Conservation (phyloP, 495 filamentous ascomycete species). For the Annulohypoxylon stygium region DNA sequence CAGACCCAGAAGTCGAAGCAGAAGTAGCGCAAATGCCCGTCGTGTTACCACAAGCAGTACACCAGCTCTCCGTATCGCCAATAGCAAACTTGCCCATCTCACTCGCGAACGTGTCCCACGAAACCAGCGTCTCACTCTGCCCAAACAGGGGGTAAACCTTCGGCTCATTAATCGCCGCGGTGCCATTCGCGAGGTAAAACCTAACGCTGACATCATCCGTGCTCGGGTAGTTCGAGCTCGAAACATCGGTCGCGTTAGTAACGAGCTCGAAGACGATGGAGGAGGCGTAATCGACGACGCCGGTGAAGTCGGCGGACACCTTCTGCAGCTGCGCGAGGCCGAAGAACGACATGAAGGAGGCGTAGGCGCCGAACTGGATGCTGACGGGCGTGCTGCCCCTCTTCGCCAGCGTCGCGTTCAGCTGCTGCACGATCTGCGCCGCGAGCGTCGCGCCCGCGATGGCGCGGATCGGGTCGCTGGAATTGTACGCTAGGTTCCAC, state of each 20-base stretch:
- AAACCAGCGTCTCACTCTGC: constrained; percentile 62
- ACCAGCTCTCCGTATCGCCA: constrained; percentile 74
- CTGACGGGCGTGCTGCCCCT: constrained; percentile 48
- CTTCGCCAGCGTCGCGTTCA: constrained; percentile 70
- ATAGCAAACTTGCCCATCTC: constrained; percentile 73
- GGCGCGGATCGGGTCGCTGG: constrained; percentile 58
- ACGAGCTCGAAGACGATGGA: constrained; percentile 82
- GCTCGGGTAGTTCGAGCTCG: constrained; percentile 61
- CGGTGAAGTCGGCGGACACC: constrained; percentile 72
- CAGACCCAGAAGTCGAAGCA: constrained; percentile 25
- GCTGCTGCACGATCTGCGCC: constrained; percentile 72
- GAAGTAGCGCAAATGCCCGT: constrained; percentile 70
- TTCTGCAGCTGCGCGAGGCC: constrained; percentile 72
- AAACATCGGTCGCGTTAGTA: constrained; percentile 62
- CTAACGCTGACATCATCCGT: constrained; percentile 74
- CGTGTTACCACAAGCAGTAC: constrained; percentile 71
- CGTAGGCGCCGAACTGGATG: constrained; percentile 78
- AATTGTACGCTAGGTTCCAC: constrained; percentile 72
- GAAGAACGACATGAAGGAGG: constrained; percentile 80
- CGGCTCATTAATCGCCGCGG: constrained; percentile 57
- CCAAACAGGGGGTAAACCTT: constrained; percentile 77
- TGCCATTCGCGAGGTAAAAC: constrained; percentile 83
- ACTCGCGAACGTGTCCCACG: constrained; percentile 72
- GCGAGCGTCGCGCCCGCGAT: constrained; percentile 72
- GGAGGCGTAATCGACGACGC: constrained; percentile 76